A percentile compares a stretch with the other conserved stretches of the same genome.
Conservation (phyloP, 108 stramenopile species). For the Discostella stelligeroides region DNA sequence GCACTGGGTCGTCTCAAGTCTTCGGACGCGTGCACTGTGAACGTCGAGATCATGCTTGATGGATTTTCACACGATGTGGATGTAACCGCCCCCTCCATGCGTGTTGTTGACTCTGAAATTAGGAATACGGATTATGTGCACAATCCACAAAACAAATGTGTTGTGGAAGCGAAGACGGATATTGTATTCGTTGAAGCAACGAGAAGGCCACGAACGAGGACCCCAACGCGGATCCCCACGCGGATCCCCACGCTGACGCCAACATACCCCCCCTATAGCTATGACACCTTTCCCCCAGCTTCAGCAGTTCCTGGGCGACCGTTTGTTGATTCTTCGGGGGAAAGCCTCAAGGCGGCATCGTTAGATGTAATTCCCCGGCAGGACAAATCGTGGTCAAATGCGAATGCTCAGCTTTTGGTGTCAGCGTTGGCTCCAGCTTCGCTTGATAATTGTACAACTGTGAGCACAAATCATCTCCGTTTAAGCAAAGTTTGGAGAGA, state of each 20-base stretch:
- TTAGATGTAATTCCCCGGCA: background rate
- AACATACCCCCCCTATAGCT: no score
- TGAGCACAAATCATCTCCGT: conserved; percentile 6
- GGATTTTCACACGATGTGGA: conserved; percentile 22
- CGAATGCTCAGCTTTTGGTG: background rate
- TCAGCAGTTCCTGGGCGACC: conserved; percentile 53
- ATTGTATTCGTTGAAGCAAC: conserved; percentile 13
- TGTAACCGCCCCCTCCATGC: conserved; percentile 23
- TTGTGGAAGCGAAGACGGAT: background rate
- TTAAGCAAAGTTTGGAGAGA: conserved; percentile 48
- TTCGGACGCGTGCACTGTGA: conserved; percentile 12
- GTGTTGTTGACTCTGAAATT: conserved; percentile 25
- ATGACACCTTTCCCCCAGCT: no score
- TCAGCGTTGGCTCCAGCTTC: no score
- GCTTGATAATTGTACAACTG: no score
- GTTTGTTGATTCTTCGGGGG: conserved; percentile 47
- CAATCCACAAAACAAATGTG: conserved; percentile 3
- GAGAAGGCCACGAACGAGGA: background rate
- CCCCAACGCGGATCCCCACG: background rate
- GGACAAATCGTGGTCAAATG: background rate
- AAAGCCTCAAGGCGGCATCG: conserved; percentile 18
- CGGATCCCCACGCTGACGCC: no score
- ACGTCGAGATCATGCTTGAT: conserved; percentile 33
- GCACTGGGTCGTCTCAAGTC: no score
- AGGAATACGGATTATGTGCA: conserved; percentile 2